Conservation (phyloP, 2,329 filamentous ascomycete species). For the Capronia americana region DNA sequence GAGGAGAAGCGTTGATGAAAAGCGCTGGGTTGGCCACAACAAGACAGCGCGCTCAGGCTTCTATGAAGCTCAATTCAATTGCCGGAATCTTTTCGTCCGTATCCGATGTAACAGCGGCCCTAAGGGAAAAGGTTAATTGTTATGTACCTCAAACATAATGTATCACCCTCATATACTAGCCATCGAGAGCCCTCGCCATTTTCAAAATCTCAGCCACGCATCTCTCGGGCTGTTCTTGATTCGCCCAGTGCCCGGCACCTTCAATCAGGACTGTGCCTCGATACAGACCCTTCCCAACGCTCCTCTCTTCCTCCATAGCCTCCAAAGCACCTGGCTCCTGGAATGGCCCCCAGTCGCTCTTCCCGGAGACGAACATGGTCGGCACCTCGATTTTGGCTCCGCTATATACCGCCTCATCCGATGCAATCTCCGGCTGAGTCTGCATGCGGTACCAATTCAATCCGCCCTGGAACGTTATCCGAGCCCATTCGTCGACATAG, state of each 20-base stretch:
- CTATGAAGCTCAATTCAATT: no score
- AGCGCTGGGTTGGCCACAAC: neutral
- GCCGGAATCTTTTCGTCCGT: no score
- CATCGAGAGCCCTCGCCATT: no score
- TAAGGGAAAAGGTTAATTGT: no score
- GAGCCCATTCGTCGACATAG: slow-evolving; percentile 65
- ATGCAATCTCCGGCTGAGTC: slow-evolving; percentile 56
- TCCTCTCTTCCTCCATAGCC: slow-evolving; percentile 60
- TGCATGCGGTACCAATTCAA: slow-evolving; percentile 71
- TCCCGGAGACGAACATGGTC: slow-evolving; percentile 66
- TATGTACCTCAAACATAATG: no score
- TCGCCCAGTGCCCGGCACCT: slow-evolving; percentile 72
- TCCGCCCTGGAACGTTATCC: slow-evolving; percentile 69
- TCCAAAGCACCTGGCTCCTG: slow-evolving; percentile 71
- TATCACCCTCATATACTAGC: no score
- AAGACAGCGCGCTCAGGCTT: no score
- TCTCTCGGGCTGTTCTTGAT: slow-evolving; percentile 67
- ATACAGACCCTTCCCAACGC: slow-evolving; percentile 62
- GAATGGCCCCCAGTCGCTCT: slow-evolving; percentile 70
- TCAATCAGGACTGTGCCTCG: slow-evolving; percentile 60
- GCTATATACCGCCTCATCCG: slow-evolving; percentile 65
- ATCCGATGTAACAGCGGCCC: no score
- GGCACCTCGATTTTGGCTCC: slow-evolving; percentile 68
- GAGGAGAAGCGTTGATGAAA: neutral
- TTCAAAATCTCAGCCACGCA: slow-evolving; percentile 57